Conservation (phyloP, 306 rosid species). For the Castanea mollissima region DNA sequence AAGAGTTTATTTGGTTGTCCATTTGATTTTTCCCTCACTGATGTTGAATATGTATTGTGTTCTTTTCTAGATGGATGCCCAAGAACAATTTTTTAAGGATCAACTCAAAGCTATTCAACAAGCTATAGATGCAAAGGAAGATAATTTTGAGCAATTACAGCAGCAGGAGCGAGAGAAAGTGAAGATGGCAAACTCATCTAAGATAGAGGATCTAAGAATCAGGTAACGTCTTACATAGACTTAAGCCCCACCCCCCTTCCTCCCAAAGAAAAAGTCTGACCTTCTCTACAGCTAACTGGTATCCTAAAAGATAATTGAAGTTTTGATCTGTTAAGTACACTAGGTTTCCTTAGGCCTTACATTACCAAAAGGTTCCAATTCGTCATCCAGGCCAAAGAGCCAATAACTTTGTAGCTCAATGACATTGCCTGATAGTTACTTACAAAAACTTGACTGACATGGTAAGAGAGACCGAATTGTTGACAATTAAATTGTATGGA, state of each 20-base stretch:
- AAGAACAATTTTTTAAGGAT: constrained; percentile 20
- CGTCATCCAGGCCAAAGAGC: too few species aligned
- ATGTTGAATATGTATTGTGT: not conserved
- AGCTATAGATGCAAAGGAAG: constrained; percentile 35
- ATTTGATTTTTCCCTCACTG: too few species aligned
- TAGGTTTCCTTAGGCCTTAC: too few species aligned
- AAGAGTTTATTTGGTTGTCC: too few species aligned
- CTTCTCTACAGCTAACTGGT: too few species aligned
- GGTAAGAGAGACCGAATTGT: not conserved
- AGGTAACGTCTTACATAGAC: constrained; percentile 14
- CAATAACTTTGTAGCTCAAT: too few species aligned
- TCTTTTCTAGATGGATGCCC: constrained; percentile 33
- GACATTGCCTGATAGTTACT: too few species aligned
- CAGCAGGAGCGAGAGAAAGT: constrained; percentile 14
- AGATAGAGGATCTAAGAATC: constrained; percentile 8
- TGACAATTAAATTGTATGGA: constrained; percentile 1
- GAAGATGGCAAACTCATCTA: constrained; percentile 8
- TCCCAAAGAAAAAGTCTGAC: too few species aligned
- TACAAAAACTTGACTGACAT: not conserved
- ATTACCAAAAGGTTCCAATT: too few species aligned
- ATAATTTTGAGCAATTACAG: constrained; percentile 19
- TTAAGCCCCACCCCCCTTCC: too few species aligned
- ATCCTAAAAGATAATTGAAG: too few species aligned
- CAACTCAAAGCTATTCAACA: constrained; percentile 29
- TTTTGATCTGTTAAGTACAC: too few species aligned